phyloP scores from a whole-genome alignment of 169 alveolate genomes.

The Plasmodium ovale region DNA sequence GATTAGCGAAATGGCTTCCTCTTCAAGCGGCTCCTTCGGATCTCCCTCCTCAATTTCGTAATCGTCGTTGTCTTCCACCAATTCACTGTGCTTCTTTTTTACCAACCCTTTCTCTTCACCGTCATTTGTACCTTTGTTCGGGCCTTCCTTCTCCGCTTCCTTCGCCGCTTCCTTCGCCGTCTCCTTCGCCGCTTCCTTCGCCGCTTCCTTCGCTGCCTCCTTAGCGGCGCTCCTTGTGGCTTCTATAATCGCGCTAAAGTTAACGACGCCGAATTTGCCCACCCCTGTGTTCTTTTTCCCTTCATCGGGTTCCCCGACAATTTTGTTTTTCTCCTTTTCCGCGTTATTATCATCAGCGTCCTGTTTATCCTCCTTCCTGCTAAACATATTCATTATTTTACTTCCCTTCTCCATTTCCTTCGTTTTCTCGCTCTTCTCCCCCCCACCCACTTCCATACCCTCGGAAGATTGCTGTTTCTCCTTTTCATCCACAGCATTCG shows the following conservation, averaged over 20 bases:
- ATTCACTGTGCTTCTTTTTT: slow-evolving; percentile 61
- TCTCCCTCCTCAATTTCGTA: slow-evolving; percentile 49
- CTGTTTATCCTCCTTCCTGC: not conserved
- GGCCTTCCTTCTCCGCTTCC: slow-evolving; percentile 1
- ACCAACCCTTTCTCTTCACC: slow-evolving; percentile 49
- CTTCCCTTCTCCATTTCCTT: not conserved
- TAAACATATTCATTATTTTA: not conserved
- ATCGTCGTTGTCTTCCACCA: slow-evolving; percentile 67
- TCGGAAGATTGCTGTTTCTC: slow-evolving; percentile 2
- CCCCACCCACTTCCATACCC: not conserved
- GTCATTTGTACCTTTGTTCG: not conserved
- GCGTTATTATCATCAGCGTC: not conserved
- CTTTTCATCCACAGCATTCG: slow-evolving; percentile 13
- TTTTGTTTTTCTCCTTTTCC: not conserved
- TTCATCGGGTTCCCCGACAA: not conserved
- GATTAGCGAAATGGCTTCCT: slow-evolving; percentile 63
- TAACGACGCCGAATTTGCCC: not conserved
- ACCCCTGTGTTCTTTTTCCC: not conserved
- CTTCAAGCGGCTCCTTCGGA: slow-evolving; percentile 49
- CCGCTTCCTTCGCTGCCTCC: too few species aligned
- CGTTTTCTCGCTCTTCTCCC: not conserved
- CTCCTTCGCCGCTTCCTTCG: too few species aligned
- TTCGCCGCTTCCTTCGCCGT: too few species aligned
- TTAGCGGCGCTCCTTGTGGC: not conserved
- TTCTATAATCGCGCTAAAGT: not conserved